Percentiles rank a stretch among this genome's conserved stretches.
phyloP scores from a whole-genome alignment of 805 yeast species.

The Cyberlindnera saturnus region DNA sequence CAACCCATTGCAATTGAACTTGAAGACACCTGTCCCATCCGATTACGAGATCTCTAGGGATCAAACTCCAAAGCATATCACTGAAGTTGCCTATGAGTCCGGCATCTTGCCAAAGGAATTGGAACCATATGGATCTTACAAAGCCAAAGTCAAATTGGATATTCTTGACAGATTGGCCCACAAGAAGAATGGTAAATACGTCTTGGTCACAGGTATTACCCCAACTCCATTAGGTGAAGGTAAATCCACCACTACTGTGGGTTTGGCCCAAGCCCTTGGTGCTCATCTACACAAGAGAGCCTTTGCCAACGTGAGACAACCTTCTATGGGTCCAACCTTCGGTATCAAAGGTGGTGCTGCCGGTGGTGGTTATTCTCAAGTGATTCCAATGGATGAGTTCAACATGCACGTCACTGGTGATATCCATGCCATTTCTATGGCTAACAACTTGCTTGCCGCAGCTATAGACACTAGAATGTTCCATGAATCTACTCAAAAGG shows the following conservation, averaged over 20 bases:
- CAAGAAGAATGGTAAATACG: slow-evolving; percentile 72
- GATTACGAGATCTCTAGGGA: slow-evolving; percentile 87
- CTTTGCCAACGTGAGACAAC: slow-evolving; percentile 94
- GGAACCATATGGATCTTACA: slow-evolving; percentile 83
- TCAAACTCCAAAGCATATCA: slow-evolving; percentile 80
- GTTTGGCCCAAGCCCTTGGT: slow-evolving; percentile 93
- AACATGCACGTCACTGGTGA: slow-evolving; percentile 97
- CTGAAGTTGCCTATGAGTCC: slow-evolving; percentile 68
- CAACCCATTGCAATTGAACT: slow-evolving; percentile 49
- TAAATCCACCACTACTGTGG: slow-evolving; percentile 93
- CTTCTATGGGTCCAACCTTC: slow-evolving; percentile 97
- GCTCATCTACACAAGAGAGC: slow-evolving; percentile 81
- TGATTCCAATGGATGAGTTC: slow-evolving; percentile 98
- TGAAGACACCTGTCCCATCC: slow-evolving; percentile 72
- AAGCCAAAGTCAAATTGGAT: slow-evolving; percentile 78
- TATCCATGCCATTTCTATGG: slow-evolving; percentile 92
- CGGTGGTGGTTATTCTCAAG: slow-evolving; percentile 98
- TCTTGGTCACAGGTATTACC: slow-evolving; percentile 93
- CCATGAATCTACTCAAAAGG: slow-evolving; percentile 86
- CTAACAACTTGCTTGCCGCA: slow-evolving; percentile 90
- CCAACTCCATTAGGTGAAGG: slow-evolving; percentile 99
- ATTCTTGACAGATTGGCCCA: slow-evolving; percentile 61
- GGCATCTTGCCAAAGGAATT: slow-evolving; percentile 76
- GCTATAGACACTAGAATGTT: slow-evolving; percentile 96
- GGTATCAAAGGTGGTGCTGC: slow-evolving; percentile 99